Base-by-base conservation (phyloP, 1,139 yeast genomes). In the Candida gigantensis region DNA sequence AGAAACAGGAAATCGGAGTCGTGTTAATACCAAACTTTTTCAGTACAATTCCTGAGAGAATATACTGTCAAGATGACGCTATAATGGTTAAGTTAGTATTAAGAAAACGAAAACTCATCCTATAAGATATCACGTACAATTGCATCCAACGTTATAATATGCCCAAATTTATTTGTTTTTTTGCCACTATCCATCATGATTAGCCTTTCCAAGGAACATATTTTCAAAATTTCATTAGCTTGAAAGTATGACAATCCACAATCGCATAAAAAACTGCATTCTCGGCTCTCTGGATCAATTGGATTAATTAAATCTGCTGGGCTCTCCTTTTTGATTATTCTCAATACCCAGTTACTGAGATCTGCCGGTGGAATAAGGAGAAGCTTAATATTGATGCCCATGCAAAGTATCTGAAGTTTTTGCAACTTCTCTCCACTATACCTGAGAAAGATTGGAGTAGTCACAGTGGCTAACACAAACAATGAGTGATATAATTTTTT, bases 231-330 rank as follows among this genome's bases (percentile, higher is more conserved):
- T 12, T 26, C 13, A 28, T 17, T 20, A 18, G 32, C 35, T 40
- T 42, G 47, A 21, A 42, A 42, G 30, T 38, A 39, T 10, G 40
- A 24, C 15, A 44, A 41, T 17, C 44, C 46, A 36, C 44, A 40
- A 28, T 44, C 41, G 30, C 31, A 26, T 25, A 42, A 23, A 17
- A 44, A 42, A 3, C 15, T 31, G 28, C 23, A 19, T 4, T 28
- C 32, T 23, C 24, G 30, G 31, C 30, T 21, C 14, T 33, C 19
- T 6, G 17, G 11, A 12, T 26, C 28, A 9, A 30, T 21, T n/a
- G 15, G 14, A 20, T 31, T 24, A 3, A 17, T 14, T 20, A 35
- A 28, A 4, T 18, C 15, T 24, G 38, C 35, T 3, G 43, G 46
- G 8, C 17, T 17, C 20, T 43, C 43, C 6, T 25, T 5, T 11